Evolutionary conservation across 164 flowering plant species (phyloP).

Genomic region (Vitis amurensis): DNA sequence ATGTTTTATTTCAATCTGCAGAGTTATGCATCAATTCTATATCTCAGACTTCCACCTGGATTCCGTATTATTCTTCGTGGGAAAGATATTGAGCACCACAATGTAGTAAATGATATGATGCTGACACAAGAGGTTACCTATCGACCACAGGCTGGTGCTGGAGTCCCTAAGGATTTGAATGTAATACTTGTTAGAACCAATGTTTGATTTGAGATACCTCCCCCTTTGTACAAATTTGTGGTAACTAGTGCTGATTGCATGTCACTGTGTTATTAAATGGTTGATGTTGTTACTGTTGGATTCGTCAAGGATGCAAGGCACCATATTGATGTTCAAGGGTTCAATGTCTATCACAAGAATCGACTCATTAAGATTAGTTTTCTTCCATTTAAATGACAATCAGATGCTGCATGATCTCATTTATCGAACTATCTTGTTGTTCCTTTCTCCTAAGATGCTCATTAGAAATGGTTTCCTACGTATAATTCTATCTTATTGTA

Average conservation of each 20-base stretch:
- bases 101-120: constrained; percentile 79
- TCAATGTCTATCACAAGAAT: constrained; percentile 46
- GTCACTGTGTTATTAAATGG: constrained; percentile 15
- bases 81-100: constrained; percentile 75
- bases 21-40: constrained; percentile 87
- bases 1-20: constrained; percentile 20
- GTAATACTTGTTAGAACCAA: constrained; percentile 25
- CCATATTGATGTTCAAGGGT: constrained; percentile 46
- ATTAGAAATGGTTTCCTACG: background rate
- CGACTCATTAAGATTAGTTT: constrained; percentile 40
- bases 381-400: background rate
- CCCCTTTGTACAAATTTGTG: background rate
- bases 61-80: constrained; percentile 76
- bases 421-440: too few species aligned
- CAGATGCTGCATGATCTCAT: too few species aligned
- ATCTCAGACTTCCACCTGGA: constrained; percentile 68
- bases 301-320: constrained; percentile 39
- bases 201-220: background rate
- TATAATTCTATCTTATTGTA: too few species aligned
- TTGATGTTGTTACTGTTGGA: constrained; percentile 35
- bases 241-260: background rate
- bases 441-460: background rate
- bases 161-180: constrained; percentile 42
- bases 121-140: constrained; percentile 47
- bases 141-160: constrained; percentile 48